Conservation (phyloP, 2,329 filamentous ascomycete species). For the Aspergillus fumigatiaffinis region DNA sequence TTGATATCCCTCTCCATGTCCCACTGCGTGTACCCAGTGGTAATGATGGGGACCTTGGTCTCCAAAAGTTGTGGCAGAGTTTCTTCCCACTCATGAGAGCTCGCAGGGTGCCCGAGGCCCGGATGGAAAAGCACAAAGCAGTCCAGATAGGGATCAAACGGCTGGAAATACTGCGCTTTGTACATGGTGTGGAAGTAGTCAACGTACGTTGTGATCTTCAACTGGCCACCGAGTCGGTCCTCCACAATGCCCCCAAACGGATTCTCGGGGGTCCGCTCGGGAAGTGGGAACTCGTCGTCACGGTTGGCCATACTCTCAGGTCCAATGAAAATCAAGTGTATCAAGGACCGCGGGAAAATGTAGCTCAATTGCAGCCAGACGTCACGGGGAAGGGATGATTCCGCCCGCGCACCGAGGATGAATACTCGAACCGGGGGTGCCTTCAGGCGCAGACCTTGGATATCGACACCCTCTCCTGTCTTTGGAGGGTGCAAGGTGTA, state of each 20-base stretch:
- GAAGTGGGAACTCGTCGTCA: slow-evolving; percentile 86
- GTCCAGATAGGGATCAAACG: slow-evolving; percentile 98
- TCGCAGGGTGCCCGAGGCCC: slow-evolving; percentile 88
- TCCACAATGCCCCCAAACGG: slow-evolving; percentile 94
- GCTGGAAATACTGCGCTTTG: slow-evolving; percentile 82
- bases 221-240: slow-evolving; percentile 77
- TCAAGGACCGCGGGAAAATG: slow-evolving; percentile 85
- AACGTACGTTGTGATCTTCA: slow-evolving; percentile 97
- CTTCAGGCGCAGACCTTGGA: slow-evolving; percentile 76
- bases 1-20: slow-evolving; percentile 92
- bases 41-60: slow-evolving; percentile 91
- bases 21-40: slow-evolving; percentile 91
- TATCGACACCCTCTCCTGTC: slow-evolving; percentile 66
- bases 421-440: slow-evolving; percentile 89
- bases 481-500: slow-evolving; percentile 89
- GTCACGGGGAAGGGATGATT: slow-evolving; percentile 89
- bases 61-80: slow-evolving; percentile 86
- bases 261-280: slow-evolving; percentile 76
- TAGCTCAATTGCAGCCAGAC: slow-evolving; percentile 93
- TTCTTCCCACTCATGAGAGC: slow-evolving; percentile 88
- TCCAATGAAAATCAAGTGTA: slow-evolving; percentile 91
- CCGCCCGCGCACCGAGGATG: slow-evolving; percentile 90
- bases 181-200: slow-evolving; percentile 98
- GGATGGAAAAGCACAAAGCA: slow-evolving; percentile 97
- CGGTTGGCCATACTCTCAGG: slow-evolving; percentile 95